Conservation (phyloP, 23 red algal genomes). For the Gracilaria domingensis region DNA sequence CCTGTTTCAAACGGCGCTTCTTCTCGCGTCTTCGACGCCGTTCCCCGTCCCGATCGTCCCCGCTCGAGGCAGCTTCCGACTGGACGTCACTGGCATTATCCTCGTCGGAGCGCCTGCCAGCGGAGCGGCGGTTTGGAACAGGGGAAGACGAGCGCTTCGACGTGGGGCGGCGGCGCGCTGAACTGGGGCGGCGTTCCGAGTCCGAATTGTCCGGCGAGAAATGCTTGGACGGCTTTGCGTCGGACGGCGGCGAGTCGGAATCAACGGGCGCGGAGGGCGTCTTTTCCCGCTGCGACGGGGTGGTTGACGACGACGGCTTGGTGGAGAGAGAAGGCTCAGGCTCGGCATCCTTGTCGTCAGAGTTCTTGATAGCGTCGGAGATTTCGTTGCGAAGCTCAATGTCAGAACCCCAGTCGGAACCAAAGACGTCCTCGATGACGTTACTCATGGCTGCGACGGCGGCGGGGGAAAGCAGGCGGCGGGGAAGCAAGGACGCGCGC, state of each 20-base stretch:
- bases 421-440: conserved; percentile 49
- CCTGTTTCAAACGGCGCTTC: neutral
- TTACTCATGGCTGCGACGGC: neutral
- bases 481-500: too few species aligned
- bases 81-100: neutral
- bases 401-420: conserved; percentile 50
- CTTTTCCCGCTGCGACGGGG: neutral
- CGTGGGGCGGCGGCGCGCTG: neutral
- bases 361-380: neutral
- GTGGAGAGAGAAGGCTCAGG: too few species aligned
- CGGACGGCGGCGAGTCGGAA: neutral
- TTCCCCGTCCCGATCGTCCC: neutral
- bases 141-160: neutral
- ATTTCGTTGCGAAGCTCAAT: conserved; percentile 12
- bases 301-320: too few species aligned
- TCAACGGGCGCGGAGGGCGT: neutral
- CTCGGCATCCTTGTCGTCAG: neutral
- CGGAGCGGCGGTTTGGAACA: neutral
- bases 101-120: neutral
- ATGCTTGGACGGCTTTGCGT: neutral
- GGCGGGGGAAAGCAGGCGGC: neutral
- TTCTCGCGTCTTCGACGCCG: neutral
- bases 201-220: neutral
- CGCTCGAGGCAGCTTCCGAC: neutral
- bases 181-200: neutral